Evolutionary conservation across 2,329 filamentous ascomycete species (phyloP).

Genomic region (Periconia sp.): DNA sequence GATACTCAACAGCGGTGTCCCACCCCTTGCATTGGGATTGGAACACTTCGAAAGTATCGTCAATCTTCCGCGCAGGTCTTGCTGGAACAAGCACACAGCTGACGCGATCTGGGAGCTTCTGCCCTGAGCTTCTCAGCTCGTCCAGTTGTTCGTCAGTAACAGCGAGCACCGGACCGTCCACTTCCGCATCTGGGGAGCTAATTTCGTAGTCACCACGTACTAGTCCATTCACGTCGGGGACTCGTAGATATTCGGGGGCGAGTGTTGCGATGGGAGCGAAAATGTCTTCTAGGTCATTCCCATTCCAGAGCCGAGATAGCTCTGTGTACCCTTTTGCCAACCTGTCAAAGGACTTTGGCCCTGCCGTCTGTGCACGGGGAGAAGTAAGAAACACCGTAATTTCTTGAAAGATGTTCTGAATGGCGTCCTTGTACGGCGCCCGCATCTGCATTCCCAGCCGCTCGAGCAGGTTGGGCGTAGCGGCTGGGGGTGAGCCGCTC

Average conservation of each 20-base stretch:
- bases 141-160: not conserved
- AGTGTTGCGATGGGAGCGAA: not conserved
- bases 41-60: not conserved
- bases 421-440: too few species aligned
- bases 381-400: too few species aligned
- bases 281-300: not conserved
- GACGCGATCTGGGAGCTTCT: not conserved
- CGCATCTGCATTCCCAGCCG: too few species aligned
- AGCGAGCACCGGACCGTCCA: not conserved
- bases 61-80: not conserved
- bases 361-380: too few species aligned
- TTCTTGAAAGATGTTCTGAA: too few species aligned
- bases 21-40: not conserved
- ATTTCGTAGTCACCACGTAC: not conserved
- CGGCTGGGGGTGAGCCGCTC: too few species aligned
- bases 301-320: not conserved
- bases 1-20: not conserved
- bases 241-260: not conserved
- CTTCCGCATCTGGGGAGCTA: not conserved
- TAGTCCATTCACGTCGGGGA: not conserved
- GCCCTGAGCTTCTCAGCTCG: not conserved
- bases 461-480: too few species aligned
- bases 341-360: not conserved
- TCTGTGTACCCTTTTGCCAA: not conserved
- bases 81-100: not conserved